Conservation (phyloP, 257 asterid genomes). For the Ilex asprella region DNA sequence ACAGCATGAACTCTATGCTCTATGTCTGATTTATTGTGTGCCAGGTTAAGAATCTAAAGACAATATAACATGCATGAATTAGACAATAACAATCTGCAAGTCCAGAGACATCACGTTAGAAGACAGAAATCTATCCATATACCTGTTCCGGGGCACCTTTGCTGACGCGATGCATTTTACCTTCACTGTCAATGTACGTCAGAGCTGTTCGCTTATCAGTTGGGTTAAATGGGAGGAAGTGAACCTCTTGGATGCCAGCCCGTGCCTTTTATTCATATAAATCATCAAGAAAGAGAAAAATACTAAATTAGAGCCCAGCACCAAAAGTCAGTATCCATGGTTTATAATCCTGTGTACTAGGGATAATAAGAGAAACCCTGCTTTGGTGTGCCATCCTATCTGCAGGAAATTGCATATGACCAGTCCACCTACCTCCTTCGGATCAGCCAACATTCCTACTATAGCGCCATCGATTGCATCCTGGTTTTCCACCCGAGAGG, state of each 20-base stretch:
- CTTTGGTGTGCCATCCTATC: not conserved
- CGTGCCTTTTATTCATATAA: not conserved
- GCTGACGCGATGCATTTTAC: slow-evolving; percentile 1
- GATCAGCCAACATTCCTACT: not conserved
- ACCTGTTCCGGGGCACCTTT: slow-evolving; percentile 7
- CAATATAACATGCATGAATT: not conserved
- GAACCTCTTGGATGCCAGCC: slow-evolving; percentile 3
- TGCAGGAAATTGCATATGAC: not conserved
- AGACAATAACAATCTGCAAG: not conserved
- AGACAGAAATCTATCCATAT: not conserved
- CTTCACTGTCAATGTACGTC: slow-evolving; percentile 1
- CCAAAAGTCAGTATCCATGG: no score
- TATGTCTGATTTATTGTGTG: slow-evolving; percentile 1
- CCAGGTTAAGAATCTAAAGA: not conserved
- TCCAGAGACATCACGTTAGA: not conserved
- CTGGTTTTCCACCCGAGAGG: not conserved
- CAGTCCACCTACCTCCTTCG: not conserved
- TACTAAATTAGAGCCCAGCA: not conserved
- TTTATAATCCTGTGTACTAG: no score
- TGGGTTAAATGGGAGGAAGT: slow-evolving; percentile 3
- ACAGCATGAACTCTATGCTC: slow-evolving; percentile 1
- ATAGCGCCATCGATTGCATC: not conserved
- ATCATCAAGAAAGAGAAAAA: not conserved
- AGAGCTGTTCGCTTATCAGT: slow-evolving; percentile 6
- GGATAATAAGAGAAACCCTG: not conserved